Evolutionary conservation across 768 basidiomycete species (phyloP), one percentile per base, ranked within the genome.

Genomic region (Panellus pusillus): DNA sequence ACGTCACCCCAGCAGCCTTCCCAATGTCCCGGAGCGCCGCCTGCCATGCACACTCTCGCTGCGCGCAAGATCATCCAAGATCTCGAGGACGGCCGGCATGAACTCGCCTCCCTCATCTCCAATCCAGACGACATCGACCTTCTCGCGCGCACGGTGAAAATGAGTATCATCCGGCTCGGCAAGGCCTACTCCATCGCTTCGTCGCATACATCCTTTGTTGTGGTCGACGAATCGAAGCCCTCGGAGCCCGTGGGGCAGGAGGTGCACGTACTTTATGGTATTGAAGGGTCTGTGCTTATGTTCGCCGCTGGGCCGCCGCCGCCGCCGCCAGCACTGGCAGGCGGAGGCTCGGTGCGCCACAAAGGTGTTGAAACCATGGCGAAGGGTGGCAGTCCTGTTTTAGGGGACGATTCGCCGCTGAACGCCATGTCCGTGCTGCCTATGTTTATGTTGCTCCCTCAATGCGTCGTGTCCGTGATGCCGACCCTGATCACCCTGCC

Each of bases 61-160:
- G 56, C 56, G 12, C 56, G 56, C 27, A 57, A 57, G 31, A 56
- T 62, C 36, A 55, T 59, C 7, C 54, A 62, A 14, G 58, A 62
- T 17, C 17, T 59, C 14, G 57, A 62, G 27, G 61, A 62, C 40
- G 61, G 61, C 0, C 50, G 53, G 27, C 54, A 59, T 12, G 54
- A 32, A 15, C 24, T 55, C 2, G 28, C 32, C 2, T 29, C 32
- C 12, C 28, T 46, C 8, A 11, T 44, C 18, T 19, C 29, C 14
- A 20, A 27, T 15, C 41, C 50, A 3, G 50, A 50, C 6, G 54
- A 62, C 18, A 20, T 43, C 2, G 48, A 53, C 36, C 43, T 55
- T 4, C 46, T 50, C 9, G 37, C 40, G 11, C 47, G 52, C 24
- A 50, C 51, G 6, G 35, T 62, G 18, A 50, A 52, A 12, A 54